Base-by-base conservation (phyloP, 2,329 filamentous ascomycete genomes). In the Monilinia fructicola region DNA sequence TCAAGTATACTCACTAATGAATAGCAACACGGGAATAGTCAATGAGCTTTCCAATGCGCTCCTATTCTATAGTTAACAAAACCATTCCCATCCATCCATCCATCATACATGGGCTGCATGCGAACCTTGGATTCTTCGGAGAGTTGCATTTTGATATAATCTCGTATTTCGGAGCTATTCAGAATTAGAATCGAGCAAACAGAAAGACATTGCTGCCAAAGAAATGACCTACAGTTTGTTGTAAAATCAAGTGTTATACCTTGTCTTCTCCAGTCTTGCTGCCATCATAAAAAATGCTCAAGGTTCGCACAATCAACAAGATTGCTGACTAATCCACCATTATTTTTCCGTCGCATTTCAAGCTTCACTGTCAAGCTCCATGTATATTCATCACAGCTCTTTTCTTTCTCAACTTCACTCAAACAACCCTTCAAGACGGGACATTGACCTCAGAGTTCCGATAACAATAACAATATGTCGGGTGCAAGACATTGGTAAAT, bases 21-120 rank as follows among this genome's bases (percentile, higher is more conserved):
- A 99, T 90, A 68, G 91, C 93, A 75, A 97, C 89, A 76, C 93
- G 88, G 70, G 93, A 95, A 78, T 97, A 83, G 80, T 98, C 95
- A 79, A 99, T 95, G 82, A 98, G 86, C 84, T 93, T 94, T 77
- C 91, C 89, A 81, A 99, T 97, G 84, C 95, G 93, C 89, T 99
- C 95, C 94, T 97, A 75, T 72, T 63, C 35, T 61, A 48, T 40
- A 64, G 56, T 76, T 55, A 75, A 69, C 55, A 64, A 62, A 67
- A 48, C 60, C 61, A 26, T 35, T 42, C 48, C 16, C 26, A n/a
- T 42, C 12, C 23, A 40, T 16, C 16, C 26, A n/a, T 42, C 12
- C 23, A 40, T 16, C 11, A 42, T 26, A 26, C 18, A 35, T 28
- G 58, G 64, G 10, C 23, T 26, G 64, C 35, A 46, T 50, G 58